Conservation (phyloP, 139 green algal species). For the Nannochloris sp. region DNA sequence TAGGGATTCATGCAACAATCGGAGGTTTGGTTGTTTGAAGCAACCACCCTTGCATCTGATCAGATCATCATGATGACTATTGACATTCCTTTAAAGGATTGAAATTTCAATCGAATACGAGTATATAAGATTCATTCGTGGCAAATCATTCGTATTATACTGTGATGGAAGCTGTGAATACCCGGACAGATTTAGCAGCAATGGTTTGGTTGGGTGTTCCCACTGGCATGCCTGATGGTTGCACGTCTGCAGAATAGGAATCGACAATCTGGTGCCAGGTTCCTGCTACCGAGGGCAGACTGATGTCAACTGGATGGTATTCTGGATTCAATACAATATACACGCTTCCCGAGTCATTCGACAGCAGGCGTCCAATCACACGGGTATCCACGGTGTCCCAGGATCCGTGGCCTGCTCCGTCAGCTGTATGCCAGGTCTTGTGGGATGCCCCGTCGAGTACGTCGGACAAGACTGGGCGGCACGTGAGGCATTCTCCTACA, state of each 20-base stretch:
- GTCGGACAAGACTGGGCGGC: background rate
- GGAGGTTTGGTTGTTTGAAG: no score
- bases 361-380: background rate
- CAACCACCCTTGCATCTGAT: no score
- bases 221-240: no score
- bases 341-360: background rate
- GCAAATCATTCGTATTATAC: no score
- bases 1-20: no score
- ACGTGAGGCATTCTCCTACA: background rate
- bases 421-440: background rate
- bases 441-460: background rate
- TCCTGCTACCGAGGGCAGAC: background rate
- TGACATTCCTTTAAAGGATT: no score
- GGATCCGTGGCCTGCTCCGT: background rate
- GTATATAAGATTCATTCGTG: no score
- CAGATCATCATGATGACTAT: no score
- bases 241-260: background rate
- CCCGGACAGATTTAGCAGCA: no score
- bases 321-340: background rate
- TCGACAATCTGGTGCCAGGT: background rate
- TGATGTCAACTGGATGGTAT: background rate
- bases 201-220: no score
- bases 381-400: background rate
- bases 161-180: no score
- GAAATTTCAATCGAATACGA: no score